Conservation (phyloP, 352 stramenopile species). For the Chrysophaeum taylorii region DNA sequence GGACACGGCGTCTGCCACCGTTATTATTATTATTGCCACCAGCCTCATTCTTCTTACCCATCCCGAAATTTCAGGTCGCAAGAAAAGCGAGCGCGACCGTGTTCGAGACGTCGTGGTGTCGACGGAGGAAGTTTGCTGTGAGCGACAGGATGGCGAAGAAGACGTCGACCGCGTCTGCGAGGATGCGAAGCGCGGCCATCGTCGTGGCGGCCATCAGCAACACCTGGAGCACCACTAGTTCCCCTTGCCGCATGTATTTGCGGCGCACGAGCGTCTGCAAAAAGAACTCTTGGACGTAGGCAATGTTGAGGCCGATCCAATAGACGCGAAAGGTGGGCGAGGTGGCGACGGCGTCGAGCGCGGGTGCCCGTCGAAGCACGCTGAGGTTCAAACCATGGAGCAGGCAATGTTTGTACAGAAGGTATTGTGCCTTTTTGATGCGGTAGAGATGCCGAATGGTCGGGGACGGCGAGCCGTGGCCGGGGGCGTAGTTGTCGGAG, state of each 20-base stretch:
- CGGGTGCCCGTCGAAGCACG: constrained; percentile 21
- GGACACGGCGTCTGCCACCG: no score
- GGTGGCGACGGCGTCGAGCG: not conserved
- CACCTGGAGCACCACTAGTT: constrained; percentile 43
- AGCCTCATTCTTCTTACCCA: no score
- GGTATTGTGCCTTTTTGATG: constrained; percentile 58
- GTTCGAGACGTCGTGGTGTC: no score
- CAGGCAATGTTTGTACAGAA: constrained; percentile 61
- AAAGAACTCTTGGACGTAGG: constrained; percentile 63
- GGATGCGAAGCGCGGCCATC: constrained; percentile 29
- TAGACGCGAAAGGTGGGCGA: constrained; percentile 41
- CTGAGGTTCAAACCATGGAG: constrained; percentile 54
- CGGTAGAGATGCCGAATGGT: constrained; percentile 44
- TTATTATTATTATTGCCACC: no score
- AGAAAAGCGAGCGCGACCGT: no score
- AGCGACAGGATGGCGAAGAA: not conserved
- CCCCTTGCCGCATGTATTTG: constrained; percentile 33
- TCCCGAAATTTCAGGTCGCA: no score
- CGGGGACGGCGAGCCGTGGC: constrained; percentile 1
- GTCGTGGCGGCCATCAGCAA: constrained; percentile 42
- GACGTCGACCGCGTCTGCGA: constrained; percentile 14
- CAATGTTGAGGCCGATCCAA: constrained; percentile 49
- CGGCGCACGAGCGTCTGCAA: constrained; percentile 54
- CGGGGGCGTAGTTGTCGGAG: constrained; percentile 42
- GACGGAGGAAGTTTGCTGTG: not conserved